Evolutionary conservation across 805 yeast genomes (phyloP), one percentile per base, ranked within the genome.

Genomic region (Yamadazyma phyllophila): DNA sequence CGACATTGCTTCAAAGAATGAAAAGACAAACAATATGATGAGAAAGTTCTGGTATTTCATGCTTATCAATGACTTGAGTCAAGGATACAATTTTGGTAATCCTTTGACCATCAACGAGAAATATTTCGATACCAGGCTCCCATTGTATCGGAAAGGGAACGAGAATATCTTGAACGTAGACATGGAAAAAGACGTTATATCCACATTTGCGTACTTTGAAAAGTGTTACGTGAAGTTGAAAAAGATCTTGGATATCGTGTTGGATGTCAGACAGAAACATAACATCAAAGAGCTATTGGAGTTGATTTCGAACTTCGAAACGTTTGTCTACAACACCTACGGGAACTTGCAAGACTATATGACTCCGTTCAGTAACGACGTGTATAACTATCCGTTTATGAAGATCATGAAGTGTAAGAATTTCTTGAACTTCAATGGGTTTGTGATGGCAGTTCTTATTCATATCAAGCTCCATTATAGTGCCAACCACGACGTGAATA

Each of bases 381-480:
- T 39, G 2, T 56, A 42, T 45, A 32, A 45, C 4, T 57, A 53
- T 43, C 51, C 63, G 11, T 61, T 59, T 45, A 50, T 54, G 1
- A 62, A 60, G 41, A 47, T 54, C 30, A 45, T 53, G 56, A 62
- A 56, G 36, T 59, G 65, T 37, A 67, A 62, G 47, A 54, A 55
- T 29, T 63, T 55, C 40, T 45, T 69, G 41, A 57, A 59, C 45
- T 48, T 65, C 32, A 54, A 54, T 30, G 59, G 68, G n/a, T 60
- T 70, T 14, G 43, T 52, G 4, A 39, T 61, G 13, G 59, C 68
- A 1, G 40, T 68, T 16, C 60, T 62, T 43, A 60, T 54, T 31
- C 71, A 67, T 39, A 43, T 80, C 3, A 64, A 65, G 43, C 50
- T 67, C n/a, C 69, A 71, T 48, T 77, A 71, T 47, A 78, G 74